Evolutionary conservation across 2,329 filamentous ascomycete genomes (phyloP), one percentile per base, ranked within the genome.

Genomic region (Aspergillus sp.): DNA sequence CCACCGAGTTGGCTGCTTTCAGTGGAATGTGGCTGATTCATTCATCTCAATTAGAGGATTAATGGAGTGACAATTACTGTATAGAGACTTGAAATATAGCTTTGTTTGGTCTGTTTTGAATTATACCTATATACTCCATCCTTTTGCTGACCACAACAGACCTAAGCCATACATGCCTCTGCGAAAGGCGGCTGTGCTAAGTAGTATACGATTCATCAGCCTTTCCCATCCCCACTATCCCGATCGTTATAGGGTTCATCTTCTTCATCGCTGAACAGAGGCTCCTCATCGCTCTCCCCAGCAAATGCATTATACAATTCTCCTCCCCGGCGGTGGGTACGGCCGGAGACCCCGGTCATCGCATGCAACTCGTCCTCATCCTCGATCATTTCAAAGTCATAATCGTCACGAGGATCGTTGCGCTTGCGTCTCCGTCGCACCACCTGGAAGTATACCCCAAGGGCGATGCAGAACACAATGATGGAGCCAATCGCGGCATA

Each of bases 251-350:
- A 73, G 3, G 67, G 63, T n/a, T 62, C 69, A 36, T 68, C 68
- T 26, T 75, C 76, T 3, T 69, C 70, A 36, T 72, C 73, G 58
- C 75, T 79, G 55, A 83, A 75, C 38, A 83, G 45, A 32, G 60
- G 64, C 53, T 88, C 85, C 50, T 90, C 88, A 52, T 94, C 92
- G 52, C 93, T 93, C 48, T 91, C 93, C 14, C 90, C 92, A 0
- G 94, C 94, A 79, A 99, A 99, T 4, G 94, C 94, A 77, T 99
- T 94, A 70, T 99, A 99, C 42, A 99, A 76, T 75, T 97, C 93
- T 24, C 93, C 91, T 2, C 90, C 94, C 17, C 75, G 72, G 46
- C 90, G 77, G 59, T 77, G 68, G 69, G 73, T 80, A 61, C 68
- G 72, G 32, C 69, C 70, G 72, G 47, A 80, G 79, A 59, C 82